Evolutionary conservation across 2,329 filamentous ascomycete genomes (phyloP).

Genomic region (Paraconiothyrium brasiliense): DNA sequence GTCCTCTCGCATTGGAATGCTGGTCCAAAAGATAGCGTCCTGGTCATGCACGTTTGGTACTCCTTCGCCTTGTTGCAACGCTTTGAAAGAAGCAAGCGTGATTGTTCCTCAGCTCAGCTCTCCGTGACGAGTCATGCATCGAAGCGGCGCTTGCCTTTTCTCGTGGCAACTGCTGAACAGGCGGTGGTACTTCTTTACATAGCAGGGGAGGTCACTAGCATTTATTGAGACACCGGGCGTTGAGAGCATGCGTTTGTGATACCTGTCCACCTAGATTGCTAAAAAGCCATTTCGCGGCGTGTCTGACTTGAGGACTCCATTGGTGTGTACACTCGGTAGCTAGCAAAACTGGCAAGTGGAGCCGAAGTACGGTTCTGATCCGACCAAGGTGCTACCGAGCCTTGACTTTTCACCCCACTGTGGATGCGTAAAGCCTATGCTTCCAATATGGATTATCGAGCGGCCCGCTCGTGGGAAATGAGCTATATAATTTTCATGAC

Average conservation of each 20-base stretch:
- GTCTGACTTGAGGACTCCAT: too few species aligned
- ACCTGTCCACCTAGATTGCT: neutral
- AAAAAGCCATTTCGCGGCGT: too few species aligned
- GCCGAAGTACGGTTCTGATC: too few species aligned
- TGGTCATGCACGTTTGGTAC: neutral
- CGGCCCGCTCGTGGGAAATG: too few species aligned
- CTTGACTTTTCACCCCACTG: too few species aligned
- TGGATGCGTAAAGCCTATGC: too few species aligned
- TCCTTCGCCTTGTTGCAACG: neutral
- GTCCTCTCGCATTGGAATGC: neutral
- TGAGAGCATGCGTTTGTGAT: neutral
- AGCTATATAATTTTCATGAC: too few species aligned
- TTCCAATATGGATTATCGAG: too few species aligned
- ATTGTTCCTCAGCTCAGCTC: neutral
- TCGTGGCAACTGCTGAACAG: constrained; percentile 1
- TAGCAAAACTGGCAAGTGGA: too few species aligned
- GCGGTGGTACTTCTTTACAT: constrained; percentile 11
- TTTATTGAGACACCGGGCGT: neutral
- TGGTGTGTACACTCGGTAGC: too few species aligned
- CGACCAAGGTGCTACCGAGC: too few species aligned
- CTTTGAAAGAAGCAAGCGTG: neutral
- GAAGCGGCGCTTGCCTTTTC: neutral
- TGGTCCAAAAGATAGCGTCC: neutral
- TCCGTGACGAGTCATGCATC: constrained; percentile 2
- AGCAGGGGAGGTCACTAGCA: neutral